Base-by-base conservation (phyloP, 1,139 yeast genomes). In the Blastobotrys ciferrii region DNA sequence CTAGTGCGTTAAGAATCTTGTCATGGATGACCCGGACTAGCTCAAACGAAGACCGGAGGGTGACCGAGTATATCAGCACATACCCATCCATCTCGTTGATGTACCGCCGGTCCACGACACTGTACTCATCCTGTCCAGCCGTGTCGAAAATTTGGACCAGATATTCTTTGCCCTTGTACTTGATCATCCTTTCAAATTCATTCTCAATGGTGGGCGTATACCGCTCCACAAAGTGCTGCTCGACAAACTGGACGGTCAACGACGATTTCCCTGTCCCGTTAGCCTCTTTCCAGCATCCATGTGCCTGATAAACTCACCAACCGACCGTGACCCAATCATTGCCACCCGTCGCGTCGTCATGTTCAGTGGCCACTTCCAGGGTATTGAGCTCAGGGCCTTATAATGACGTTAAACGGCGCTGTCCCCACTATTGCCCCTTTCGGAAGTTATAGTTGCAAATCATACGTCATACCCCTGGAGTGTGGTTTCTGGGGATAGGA, bases 201-300 rank as follows among this genome's bases (percentile, higher is more conserved):
- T 87, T 87, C 65, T 87, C 95, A 53, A 87, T 87, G 4, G 96
- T 89, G 30, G 97, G 97, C 65, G 87, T 88, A 69, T 89, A 88
- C 33, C 86, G 78, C 65, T 88, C 96, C 32, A 87, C 87, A 64
- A 88, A 89, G 63, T 87, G 92, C 60, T 86, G 85, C 61, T 89
- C 96, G 12, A 86, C 92, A 65, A 82, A 89, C 59, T 89, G 82
- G n/a, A 87, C 89, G 1, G 91, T 84, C 73, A 88, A 74, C 2
- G 95, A 83, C 23, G 95, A 85, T 67, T 89, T 89, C 4, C 85
- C 82, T 50, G 12, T 73, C 38, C n/a, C n/a, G n/a, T 33, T 42
- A 47, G 35, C 44, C 11, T 17, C 14, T n/a, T 31, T 20, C 14
- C 17, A 36, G 15, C n/a, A n/a, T n/a, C n/a, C n/a, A n/a, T n/a